Evolutionary conservation across 1,284 basidiomycete species (phyloP).

Genomic region (Leccinum proximum): DNA sequence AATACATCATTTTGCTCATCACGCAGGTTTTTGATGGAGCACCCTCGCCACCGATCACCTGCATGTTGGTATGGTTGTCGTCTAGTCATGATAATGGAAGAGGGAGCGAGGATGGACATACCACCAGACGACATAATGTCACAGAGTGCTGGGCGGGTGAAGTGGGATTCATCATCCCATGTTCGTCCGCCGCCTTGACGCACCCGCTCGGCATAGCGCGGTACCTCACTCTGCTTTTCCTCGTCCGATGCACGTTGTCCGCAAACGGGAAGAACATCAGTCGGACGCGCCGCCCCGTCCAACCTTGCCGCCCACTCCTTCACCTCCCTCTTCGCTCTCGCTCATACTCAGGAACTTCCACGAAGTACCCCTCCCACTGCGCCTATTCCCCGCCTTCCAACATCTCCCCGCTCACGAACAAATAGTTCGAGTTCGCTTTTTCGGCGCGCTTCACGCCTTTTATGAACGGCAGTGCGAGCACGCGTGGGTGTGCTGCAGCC

Average conservation of each 20-base stretch:
- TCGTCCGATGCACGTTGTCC: constrained; percentile 94
- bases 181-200: constrained; percentile 95
- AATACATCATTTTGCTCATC: no score
- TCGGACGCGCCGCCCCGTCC: constrained; percentile 88
- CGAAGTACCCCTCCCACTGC: constrained; percentile 93
- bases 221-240: constrained; percentile 90
- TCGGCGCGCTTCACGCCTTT: constrained; percentile 97
- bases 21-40: no score
- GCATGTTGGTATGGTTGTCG: no score
- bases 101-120: no score
- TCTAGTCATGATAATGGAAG: no score
- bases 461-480: constrained; percentile 92
- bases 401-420: constrained; percentile 91
- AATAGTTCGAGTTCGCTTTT: constrained; percentile 97
- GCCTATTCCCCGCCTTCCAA: constrained; percentile 86
- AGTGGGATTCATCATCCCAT: constrained; percentile 56
- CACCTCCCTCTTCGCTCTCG: constrained; percentile 64
- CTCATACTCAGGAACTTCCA: constrained; percentile 66
- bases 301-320: constrained; percentile 66
- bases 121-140: no score
- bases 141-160: no score
- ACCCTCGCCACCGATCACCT: no score
- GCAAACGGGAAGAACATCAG: constrained; percentile 99
- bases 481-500: constrained; percentile 97
- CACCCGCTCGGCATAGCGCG: constrained; percentile 94